These are phyloP conservation scores for Babesia gibsoni DNA, from an alignment of 169 alveolate species.

Conservation along the genomic window DNA sequence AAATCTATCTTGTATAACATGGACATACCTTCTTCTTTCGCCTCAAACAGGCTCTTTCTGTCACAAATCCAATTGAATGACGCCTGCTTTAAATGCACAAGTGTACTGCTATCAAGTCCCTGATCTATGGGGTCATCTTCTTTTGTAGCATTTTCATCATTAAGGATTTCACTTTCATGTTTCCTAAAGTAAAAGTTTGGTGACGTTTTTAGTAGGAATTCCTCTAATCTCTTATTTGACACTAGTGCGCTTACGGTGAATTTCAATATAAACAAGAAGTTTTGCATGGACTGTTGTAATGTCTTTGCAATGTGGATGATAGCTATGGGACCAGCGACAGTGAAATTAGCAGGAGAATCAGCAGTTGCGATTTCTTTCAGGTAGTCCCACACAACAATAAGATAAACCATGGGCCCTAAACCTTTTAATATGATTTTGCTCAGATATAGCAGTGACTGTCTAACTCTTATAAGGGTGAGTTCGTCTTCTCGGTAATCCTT, in stretches of 20 bases:
- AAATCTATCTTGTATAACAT: background rate
- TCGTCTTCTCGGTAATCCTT: slow-evolving; percentile 17
- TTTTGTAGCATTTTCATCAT: too few species aligned
- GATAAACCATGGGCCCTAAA: slow-evolving; percentile 5
- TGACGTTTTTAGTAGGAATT: background rate
- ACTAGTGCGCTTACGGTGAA: background rate
- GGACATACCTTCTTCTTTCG: background rate
- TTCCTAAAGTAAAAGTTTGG: background rate
- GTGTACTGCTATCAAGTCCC: too few species aligned
- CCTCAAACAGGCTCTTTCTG: background rate
- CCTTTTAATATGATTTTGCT: background rate
- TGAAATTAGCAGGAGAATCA: background rate
- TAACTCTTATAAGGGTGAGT: slow-evolving; percentile 1
- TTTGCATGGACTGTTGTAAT: slow-evolving; percentile 21
- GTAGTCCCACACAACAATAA: slow-evolving; percentile 36
- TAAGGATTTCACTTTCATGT: background rate
- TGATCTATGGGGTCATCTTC: too few species aligned
- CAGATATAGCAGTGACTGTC: background rate
- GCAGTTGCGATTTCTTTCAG: slow-evolving; percentile 9
- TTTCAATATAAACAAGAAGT: slow-evolving; percentile 1
- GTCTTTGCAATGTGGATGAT: slow-evolving; percentile 19
- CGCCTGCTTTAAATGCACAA: too few species aligned
- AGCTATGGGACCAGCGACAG: slow-evolving; percentile 35
- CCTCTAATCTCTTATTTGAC: slow-evolving; percentile 1
- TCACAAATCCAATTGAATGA: slow-evolving; percentile 38